These are phyloP conservation scores for Cardiospermum halicacabum DNA, from an alignment of 345 rosid species.

Conservation along the genomic window DNA sequence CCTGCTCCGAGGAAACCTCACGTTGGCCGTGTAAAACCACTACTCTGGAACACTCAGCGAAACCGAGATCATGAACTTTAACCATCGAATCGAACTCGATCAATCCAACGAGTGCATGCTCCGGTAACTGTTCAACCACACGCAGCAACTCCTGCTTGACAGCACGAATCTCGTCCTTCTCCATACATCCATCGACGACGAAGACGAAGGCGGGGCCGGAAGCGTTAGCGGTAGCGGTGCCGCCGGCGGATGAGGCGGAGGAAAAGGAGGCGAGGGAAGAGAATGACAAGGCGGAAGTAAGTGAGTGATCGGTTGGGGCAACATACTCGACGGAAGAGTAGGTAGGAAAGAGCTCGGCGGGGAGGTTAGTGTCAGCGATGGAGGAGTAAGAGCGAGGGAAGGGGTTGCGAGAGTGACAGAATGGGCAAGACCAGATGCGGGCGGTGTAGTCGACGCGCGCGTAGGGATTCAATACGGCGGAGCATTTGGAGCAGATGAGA, in stretches of 20 bases:
- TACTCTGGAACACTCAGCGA: conserved; percentile 63
- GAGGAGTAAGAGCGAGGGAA: conserved; percentile 79
- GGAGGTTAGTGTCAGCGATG: conserved; percentile 74
- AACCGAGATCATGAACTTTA: conserved; percentile 75
- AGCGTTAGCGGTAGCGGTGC: too few species aligned
- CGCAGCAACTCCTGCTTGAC: conserved; percentile 67
- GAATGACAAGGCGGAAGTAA: conserved; percentile 37
- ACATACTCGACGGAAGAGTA: conserved; percentile 77
- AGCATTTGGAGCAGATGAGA: conserved; percentile 58
- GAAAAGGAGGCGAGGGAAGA: conserved; percentile 38
- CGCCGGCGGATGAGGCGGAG: conserved; percentile 22
- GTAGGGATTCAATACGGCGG: conserved; percentile 78
- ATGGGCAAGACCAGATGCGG: conserved; percentile 87
- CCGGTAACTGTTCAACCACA: conserved; percentile 80
- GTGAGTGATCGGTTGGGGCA: conserved; percentile 1
- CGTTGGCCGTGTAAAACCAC: conserved; percentile 78
- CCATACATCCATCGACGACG: conserved; percentile 69
- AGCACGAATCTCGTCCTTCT: conserved; percentile 62
- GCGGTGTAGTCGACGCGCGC: conserved; percentile 86
- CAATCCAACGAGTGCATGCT: conserved; percentile 62
- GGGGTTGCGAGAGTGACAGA: conserved; percentile 54
- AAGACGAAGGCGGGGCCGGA: conserved; percentile 80
- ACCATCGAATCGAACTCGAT: conserved; percentile 83
- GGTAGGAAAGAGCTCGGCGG: conserved; percentile 97
- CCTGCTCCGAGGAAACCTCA: conserved; percentile 71